Percentiles rank a stretch among this genome's conserved stretches.
Evolutionary conservation across 2,329 filamentous ascomycete species (phyloP).

Genomic region (Calonectria pseudoreteaudii): DNA sequence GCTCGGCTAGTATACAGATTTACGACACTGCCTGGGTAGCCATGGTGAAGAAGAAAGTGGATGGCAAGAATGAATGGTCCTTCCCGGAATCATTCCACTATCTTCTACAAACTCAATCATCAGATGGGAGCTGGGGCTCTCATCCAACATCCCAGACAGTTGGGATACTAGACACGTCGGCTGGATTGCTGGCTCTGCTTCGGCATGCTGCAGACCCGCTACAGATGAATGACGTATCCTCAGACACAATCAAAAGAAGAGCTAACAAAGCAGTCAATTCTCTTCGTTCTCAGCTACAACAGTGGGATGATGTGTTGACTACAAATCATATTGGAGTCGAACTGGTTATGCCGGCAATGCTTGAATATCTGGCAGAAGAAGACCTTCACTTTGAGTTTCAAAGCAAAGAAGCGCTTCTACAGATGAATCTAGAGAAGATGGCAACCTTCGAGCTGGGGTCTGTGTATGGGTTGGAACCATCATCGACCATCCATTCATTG

Average conservation of each 20-base stretch:
- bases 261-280: background rate
- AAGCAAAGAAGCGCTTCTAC: background rate
- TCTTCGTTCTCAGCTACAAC: background rate
- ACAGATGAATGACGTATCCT: background rate
- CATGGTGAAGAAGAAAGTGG: background rate
- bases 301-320: background rate
- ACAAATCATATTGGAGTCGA: background rate
- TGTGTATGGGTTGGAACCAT: background rate
- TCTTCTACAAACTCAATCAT: background rate
- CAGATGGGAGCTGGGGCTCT: background rate
- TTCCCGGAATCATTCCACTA: background rate
- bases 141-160: background rate
- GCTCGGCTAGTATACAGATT: background rate
- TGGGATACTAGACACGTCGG: background rate
- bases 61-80: background rate
- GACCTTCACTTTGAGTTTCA: background rate
- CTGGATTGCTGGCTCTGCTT: background rate
- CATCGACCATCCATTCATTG: background rate
- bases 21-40: background rate
- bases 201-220: background rate
- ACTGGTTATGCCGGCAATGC: background rate
- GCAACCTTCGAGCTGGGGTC: background rate
- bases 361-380: background rate
- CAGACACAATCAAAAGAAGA: background rate
- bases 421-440: background rate